phyloP scores from a whole-genome alignment of 1,284 basidiomycete genomes.

The Trametes sp. region DNA sequence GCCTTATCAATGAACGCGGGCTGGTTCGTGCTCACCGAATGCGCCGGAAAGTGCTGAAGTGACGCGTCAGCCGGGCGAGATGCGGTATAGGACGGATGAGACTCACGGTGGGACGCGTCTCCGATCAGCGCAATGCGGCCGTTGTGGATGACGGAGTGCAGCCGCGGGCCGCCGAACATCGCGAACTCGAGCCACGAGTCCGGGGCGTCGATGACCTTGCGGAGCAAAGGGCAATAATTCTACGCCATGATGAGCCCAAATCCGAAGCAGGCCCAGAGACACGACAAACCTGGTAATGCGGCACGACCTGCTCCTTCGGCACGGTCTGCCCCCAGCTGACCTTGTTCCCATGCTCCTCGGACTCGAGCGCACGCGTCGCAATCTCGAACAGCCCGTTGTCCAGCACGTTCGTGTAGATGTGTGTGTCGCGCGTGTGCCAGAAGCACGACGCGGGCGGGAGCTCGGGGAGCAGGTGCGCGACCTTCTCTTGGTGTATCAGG shows the following conservation, averaged over 20 bases:
- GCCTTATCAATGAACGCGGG: not conserved
- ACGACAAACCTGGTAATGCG: not conserved
- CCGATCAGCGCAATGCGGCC: not conserved
- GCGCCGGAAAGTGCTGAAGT: not conserved
- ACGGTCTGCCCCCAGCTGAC: conserved; percentile 3
- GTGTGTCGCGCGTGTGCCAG: conserved; percentile 8
- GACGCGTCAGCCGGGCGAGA: too few species aligned
- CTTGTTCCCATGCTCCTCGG: conserved; percentile 1
- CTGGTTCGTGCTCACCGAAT: not conserved
- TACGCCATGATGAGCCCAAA: too few species aligned
- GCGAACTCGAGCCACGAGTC: conserved; percentile 6
- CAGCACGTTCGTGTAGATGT: conserved; percentile 1
- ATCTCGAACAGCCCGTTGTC: conserved; percentile 6
- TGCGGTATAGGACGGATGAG: too few species aligned
- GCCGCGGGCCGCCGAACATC: conserved; percentile 3
- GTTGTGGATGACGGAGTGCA: not conserved
- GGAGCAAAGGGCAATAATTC: not conserved
- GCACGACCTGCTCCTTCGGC: conserved; percentile 1
- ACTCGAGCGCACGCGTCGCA: conserved; percentile 1
- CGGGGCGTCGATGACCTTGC: not conserved
- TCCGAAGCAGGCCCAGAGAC: too few species aligned
- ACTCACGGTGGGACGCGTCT: conserved; percentile 3
- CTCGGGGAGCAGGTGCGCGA: conserved; percentile 4
- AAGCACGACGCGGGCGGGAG: conserved; percentile 2
- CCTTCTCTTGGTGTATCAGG: not conserved